Evolutionary conservation across 768 basidiomycete genomes (phyloP).

Genomic region (Lentinula raphanica): DNA sequence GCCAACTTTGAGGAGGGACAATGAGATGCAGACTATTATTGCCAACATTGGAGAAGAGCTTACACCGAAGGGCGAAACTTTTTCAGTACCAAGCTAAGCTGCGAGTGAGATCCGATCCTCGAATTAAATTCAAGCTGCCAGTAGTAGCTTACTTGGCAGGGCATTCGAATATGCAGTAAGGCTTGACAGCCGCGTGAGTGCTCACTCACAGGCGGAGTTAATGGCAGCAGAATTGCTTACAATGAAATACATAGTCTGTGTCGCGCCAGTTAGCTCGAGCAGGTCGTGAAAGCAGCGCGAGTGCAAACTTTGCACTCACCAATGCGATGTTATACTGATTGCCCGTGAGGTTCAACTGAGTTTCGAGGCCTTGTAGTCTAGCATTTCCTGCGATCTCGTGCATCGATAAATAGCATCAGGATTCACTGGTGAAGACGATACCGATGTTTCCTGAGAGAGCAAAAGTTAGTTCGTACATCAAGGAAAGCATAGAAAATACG

Average conservation of each 20-base stretch:
- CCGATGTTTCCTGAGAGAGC: conserved; percentile 49
- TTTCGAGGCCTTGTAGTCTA: conserved; percentile 55
- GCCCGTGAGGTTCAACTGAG: conserved; percentile 50
- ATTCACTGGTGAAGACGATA: conserved; percentile 15
- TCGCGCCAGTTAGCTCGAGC: not conserved
- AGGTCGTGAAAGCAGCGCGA: not conserved
- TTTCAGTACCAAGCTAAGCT: conserved; percentile 42
- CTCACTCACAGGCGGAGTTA: not conserved
- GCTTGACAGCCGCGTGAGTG: conserved; percentile 25
- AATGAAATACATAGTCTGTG: conserved; percentile 66
- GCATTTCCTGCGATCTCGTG: conserved; percentile 47
- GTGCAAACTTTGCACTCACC: conserved; percentile 29
- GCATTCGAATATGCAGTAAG: conserved; percentile 61
- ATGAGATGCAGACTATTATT: not conserved
- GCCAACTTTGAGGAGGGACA: conserved; percentile 37
- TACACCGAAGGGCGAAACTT: conserved; percentile 60
- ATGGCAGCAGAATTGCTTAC: conserved; percentile 31
- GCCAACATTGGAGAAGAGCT: conserved; percentile 7
- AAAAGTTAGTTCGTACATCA: not conserved
- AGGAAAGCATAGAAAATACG: conserved; percentile 7
- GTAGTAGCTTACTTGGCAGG: conserved; percentile 61
- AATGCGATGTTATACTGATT: conserved; percentile 64
- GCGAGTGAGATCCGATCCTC: not conserved
- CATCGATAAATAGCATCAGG: not conserved
- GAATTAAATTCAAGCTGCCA: not conserved